These are phyloP conservation scores for Boletus subluridellus DNA, from an alignment of 1,284 basidiomycete genomes.

Conservation along the genomic window DNA sequence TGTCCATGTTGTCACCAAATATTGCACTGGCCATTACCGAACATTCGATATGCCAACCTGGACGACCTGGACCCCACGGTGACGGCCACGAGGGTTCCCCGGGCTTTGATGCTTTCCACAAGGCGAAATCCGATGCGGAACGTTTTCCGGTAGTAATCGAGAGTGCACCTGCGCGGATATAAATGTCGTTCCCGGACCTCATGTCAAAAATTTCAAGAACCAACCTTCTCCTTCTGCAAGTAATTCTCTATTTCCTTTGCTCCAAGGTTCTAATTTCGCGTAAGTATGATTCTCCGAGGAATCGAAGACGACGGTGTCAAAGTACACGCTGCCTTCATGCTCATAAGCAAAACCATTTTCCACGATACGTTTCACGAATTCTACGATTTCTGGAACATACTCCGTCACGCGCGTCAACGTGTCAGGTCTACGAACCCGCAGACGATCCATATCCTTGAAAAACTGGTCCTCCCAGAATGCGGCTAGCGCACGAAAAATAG, in stretches of 20 bases:
- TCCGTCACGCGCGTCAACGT: constrained; percentile 95
- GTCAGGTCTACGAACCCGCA: constrained; percentile 86
- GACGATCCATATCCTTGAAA: constrained; percentile 89
- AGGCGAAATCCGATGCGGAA: constrained; percentile 85
- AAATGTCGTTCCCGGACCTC: constrained; percentile 2
- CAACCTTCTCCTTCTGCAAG: constrained; percentile 92
- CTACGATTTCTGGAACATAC: constrained; percentile 93
- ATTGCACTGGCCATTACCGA: constrained; percentile 97
- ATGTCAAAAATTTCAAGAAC: constrained; percentile 3
- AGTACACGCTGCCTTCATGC: constrained; percentile 89
- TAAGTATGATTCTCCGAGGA: constrained; percentile 71
- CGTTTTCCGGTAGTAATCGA: constrained; percentile 60
- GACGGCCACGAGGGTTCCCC: constrained; percentile 99
- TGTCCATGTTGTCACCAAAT: constrained; percentile 92
- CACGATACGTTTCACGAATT: constrained; percentile 85
- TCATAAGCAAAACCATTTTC: constrained; percentile 91
- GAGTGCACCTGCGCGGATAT: constrained; percentile 50
- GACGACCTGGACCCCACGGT: constrained; percentile 94
- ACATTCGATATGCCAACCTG: constrained; percentile 99
- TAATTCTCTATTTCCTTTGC: constrained; percentile 87
- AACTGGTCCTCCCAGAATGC: constrained; percentile 89
- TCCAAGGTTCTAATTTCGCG: constrained; percentile 95
- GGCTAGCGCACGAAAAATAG: constrained; percentile 81
- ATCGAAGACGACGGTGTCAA: constrained; percentile 90
- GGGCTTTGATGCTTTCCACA: constrained; percentile 97